These are phyloP conservation scores for Sporothrix phasma DNA, from an alignment of 2,329 filamentous ascomycete genomes.

Conservation along the genomic window DNA sequence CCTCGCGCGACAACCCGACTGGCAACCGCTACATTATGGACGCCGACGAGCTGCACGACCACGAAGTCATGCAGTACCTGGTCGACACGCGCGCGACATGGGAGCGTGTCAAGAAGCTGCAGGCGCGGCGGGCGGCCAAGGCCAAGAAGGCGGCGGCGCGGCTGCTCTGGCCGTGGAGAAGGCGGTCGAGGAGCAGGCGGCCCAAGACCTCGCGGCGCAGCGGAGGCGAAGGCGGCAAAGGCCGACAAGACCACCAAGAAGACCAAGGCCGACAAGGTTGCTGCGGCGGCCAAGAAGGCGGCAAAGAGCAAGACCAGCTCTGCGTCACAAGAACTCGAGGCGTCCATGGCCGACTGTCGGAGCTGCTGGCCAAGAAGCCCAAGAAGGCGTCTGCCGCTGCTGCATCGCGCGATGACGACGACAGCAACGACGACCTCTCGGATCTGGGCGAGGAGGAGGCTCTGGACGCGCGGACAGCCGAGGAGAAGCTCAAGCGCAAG, in stretches of 20 bases:
- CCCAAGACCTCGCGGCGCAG: background rate
- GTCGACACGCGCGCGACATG: slow-evolving; percentile 73
- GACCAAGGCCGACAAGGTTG: slow-evolving; percentile 20
- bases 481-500: slow-evolving; percentile 81
- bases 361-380: slow-evolving; percentile 41
- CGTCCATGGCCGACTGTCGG: slow-evolving; percentile 59
- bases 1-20: slow-evolving; percentile 47
- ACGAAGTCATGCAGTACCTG: slow-evolving; percentile 81
- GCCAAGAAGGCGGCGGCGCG: slow-evolving; percentile 7
- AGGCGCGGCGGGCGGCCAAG: slow-evolving; percentile 25
- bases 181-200: background rate
- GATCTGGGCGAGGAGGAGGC: slow-evolving; percentile 88
- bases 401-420: background rate
- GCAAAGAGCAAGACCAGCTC: slow-evolving; percentile 28
- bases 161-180: background rate
- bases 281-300: slow-evolving; percentile 18
- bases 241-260: slow-evolving; percentile 28
- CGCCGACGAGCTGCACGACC: slow-evolving; percentile 73
- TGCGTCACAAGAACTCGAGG: slow-evolving; percentile 53
- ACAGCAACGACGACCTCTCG: slow-evolving; percentile 52
- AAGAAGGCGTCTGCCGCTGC: slow-evolving; percentile 30
- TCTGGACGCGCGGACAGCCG: slow-evolving; percentile 67
- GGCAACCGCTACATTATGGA: slow-evolving; percentile 51
- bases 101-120: slow-evolving; percentile 61
- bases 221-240: slow-evolving; percentile 19